Evolutionary conservation across 352 stramenopile genomes (phyloP).

Genomic region (Detonula confervacea): DNA sequence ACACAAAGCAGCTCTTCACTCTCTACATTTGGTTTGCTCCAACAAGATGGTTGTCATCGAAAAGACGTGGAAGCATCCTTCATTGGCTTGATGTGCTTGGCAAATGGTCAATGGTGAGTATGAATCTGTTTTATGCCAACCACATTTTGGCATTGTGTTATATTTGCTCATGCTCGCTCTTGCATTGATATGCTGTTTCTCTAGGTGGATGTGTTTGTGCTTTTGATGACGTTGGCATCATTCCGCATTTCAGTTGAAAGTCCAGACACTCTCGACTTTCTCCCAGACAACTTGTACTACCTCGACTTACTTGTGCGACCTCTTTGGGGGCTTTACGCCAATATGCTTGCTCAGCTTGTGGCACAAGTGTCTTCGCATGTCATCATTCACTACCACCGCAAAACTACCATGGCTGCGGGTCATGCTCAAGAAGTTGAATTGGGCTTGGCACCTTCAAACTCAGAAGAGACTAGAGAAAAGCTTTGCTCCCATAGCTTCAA

Average conservation of each 20-base stretch:
- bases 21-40: slow-evolving; percentile 79
- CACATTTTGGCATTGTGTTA: too few species aligned
- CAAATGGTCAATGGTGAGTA: slow-evolving; percentile 84
- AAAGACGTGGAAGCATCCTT: slow-evolving; percentile 67
- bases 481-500: slow-evolving; percentile 57
- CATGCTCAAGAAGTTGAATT: slow-evolving; percentile 41
- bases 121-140: too few species aligned
- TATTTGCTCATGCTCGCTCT: too few species aligned
- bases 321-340: slow-evolving; percentile 83
- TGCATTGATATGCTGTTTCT: too few species aligned
- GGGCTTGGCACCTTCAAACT: slow-evolving; percentile 5
- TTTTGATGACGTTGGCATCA: slow-evolving; percentile 70
- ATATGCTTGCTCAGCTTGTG: slow-evolving; percentile 81
- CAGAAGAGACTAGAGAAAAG: slow-evolving; percentile 5
- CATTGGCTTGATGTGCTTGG: slow-evolving; percentile 79
- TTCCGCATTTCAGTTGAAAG: slow-evolving; percentile 67
- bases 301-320: slow-evolving; percentile 78
- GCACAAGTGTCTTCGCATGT: slow-evolving; percentile 81
- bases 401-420: slow-evolving; percentile 35
- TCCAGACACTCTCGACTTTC: slow-evolving; percentile 66
- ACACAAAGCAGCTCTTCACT: slow-evolving; percentile 78
- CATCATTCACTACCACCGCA: slow-evolving; percentile 84
- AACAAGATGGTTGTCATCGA: slow-evolving; percentile 53
- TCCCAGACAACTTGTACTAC: slow-evolving; percentile 75
- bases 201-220: slow-evolving; percentile 85